Base-by-base conservation (phyloP, 768 basidiomycete species). In the Leccinum broughii region DNA sequence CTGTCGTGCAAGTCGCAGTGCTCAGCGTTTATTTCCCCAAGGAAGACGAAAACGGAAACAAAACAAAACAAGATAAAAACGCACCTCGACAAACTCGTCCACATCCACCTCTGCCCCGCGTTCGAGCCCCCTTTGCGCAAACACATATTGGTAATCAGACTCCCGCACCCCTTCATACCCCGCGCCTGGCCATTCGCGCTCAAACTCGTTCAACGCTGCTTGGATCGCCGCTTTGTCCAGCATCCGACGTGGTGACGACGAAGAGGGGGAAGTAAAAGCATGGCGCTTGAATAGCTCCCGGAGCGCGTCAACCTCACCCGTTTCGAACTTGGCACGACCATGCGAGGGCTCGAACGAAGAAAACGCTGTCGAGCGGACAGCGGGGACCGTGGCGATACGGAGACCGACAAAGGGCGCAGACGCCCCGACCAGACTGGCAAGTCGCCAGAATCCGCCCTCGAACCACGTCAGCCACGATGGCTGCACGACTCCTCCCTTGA, bases 81-180 rank as follows among this genome's bases (percentile, higher is more conserved):
- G 14, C 64, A 92, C 92, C 84, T 95, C 93, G 53, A 95, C 79
- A 72, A 95, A 95, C 69, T 92, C 91, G 64, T 95, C 90, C 67
- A 93, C 86, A 62, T 87, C 85, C 51, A 97, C 75, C 28, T 82
- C 81, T 30, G 75, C 73, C 66, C 80, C 78, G 22, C 75, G 73
- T 53, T 77, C 75, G 72, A 91, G 85, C 4, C 91, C 94, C 61
- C 89, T 87, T 70, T 90, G 87, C 57, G 81, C 81, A 55, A 95
- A 79, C 1, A 93, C 91, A 70, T 92, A 89, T 35, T 85, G 81
- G 48, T 87, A 80, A 62, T 93, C 90, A 63, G 85, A 83, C 48
- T 77, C 72, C 55, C 82, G 77, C 59, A 90, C 77, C 14, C 77
- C 81, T 64, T 84, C 85, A 65, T 92, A 90, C 30, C 83, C 86